Evolutionary conservation across 306 rosid genomes (phyloP), one percentile per base, ranked within the genome.

Genomic region (Dryas octopetala): DNA sequence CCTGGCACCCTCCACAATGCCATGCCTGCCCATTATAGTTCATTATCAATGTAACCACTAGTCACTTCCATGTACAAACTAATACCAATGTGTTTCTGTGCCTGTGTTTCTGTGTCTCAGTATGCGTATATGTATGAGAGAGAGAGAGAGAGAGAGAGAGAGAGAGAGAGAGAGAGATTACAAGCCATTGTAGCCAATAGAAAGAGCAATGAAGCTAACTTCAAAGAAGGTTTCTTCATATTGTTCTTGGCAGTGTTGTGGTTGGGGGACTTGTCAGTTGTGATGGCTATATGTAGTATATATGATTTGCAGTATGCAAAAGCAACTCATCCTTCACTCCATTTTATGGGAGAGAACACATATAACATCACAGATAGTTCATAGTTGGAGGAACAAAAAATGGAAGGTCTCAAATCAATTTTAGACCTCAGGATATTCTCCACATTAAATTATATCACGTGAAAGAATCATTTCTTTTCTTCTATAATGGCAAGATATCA

Each of bases 381-480:
- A 32, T 32, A 23, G 23, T 23, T 23, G 23, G 38, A 2, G 38
- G 38, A 32, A 32, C 38, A 32, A 32, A 32, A 32, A 47, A 6
- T 48, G 46, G 38, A 16, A 58, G 65, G 19, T 14, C 1, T 5
- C 47, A 23, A 13, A 47, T 46, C 32, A 45, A 45, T 9, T 9
- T 44, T 11, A 45, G 13, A 41, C 50, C 28, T 41, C 50, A 46
- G 11, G 9, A 49, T 47, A 46, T 23, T 7, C 8, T 71, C 76
- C 66, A 9, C 51, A 73, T 47, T 73, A 46, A 63, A 73, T 28
- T 51, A 59, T 6, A 47, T 73, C 76, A 60, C 59, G 76, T 46
- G 68, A 47, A 45, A 4, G 76, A 72, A 16, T 72, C 76, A 26
- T 58, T 32, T 72, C 45, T 72, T 59, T 15, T 47, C 57, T 67